Evolutionary conservation across 768 basidiomycete genomes (phyloP), one percentile per base, ranked within the genome.

Genomic region (Sporobolomyces roseus): DNA sequence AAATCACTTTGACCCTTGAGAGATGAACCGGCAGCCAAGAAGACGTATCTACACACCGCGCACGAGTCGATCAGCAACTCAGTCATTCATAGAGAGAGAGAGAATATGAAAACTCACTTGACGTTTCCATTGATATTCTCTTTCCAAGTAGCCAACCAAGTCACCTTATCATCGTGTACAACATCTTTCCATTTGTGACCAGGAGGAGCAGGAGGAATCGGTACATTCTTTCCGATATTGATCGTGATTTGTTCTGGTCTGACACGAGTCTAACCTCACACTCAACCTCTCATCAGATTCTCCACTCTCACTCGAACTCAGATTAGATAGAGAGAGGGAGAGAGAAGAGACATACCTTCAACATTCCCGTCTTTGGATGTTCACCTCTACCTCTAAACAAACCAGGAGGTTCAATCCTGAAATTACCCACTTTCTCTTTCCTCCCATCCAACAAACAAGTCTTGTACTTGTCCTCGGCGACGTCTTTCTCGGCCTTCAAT

Each of bases 71-170:
- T 29, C 10, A 45, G 43, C 32, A 51, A 29, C 10, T 23, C 41
- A 6, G 13, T 21, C 9, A 5, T 21, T 4, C 43, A 41, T 17
- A 25, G 10, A 45, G 6, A 23, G 7, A 51, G 30, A 14, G 35
- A 5, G 41, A 43, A 36, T 8, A 45, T 6, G 52, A 35, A 14
- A 17, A 62, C 65, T 45, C 53, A 72, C 63, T 90, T 73, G 65
- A 73, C 72, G 59, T 70, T 69, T 68, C 87, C 85, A 76, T 98
- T 98, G 80, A 98, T 87, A 77, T 99, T 99, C 79, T 98, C 96
- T 52, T 92, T 93, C 96, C 96, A 99, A 63, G 89, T 93, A 7
- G 96, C 96, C 54, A 99, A 83, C 96, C 96, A 99, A 17, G 96
- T 98, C 32, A 98, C 96, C 4, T 92, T 97, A 73, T 93, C 88